Base-by-base conservation (phyloP, 2,329 filamentous ascomycete genomes). In the Cladophialophora yegresii region DNA sequence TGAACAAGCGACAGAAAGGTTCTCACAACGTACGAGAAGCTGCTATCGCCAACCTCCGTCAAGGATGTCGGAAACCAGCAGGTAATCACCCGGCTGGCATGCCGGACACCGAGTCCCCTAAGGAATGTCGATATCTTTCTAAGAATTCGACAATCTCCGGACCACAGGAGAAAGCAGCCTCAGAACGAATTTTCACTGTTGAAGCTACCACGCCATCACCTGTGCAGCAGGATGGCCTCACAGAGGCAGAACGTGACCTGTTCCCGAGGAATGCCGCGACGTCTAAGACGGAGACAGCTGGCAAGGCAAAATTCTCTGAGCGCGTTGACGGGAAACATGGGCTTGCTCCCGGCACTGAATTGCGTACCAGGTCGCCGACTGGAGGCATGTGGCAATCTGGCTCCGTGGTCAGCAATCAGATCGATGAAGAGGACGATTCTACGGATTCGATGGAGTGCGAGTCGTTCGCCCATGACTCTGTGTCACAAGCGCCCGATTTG, bases 1-100 rank as follows among this genome's bases (percentile, higher is more conserved):
- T 36, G 13, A 62, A 30, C 23, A 64, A 64, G 59, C 61, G 20
- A 56, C 23, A 20, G n/a, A 54, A 43, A 8, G 28, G 13, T 1
- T 16, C 50, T 8, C 43, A 32, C 33, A 32, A 43, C 6, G 9
- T 12, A 5, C 40, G 49, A 28, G 16, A 61, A 23, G 23, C 28
- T 26, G 58, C 53, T 13, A 40, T 49, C 23, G 40, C 30, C 13
- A 50, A 28, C 16, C 32, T 65, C 2, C 49, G 33, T 28, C 54
- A 61, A 49, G 16, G 13, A 28, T 20, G 26, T 8, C 26, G 9
- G 36, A 51, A 30, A 51, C 20, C 40, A 12, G 10, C 40, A 43
- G 40, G 40, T n/a, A 8, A 8, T 43, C 12, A 4, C 8, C 8
- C n/a, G 10, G 40, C 26, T 28, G 26, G 6, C 26, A 28, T 28